Percentiles rank a stretch among this genome's conserved stretches.
These are phyloP conservation scores for Peronospora belbahrii DNA, from an alignment of 352 stramenopile genomes.

Conservation along the genomic window DNA sequence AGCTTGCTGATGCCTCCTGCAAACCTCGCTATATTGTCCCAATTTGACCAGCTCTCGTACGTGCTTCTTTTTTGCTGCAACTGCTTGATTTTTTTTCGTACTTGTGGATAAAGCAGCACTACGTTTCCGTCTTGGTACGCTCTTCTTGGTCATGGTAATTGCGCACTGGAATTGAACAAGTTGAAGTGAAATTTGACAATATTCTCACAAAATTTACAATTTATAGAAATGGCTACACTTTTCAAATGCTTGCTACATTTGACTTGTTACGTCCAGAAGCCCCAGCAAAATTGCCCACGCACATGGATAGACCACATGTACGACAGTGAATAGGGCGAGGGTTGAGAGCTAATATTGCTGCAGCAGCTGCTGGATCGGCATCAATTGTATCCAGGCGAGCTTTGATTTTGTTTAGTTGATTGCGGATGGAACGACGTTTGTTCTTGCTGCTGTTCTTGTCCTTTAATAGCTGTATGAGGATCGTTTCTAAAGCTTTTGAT, in stretches of 20 bases:
- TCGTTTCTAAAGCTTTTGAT: slow-evolving; percentile 45
- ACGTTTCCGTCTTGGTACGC: slow-evolving; percentile 10
- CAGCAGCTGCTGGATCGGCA: slow-evolving; percentile 32
- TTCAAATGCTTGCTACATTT: not conserved
- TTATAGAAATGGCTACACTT: slow-evolving; percentile 21
- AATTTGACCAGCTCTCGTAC: slow-evolving; percentile 57
- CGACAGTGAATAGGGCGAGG: slow-evolving; percentile 56
- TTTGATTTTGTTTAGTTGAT: slow-evolving; percentile 58
- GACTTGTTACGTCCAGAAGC: too few species aligned
- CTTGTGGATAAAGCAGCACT: not conserved
- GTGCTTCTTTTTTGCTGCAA: slow-evolving; percentile 66
- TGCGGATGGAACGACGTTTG: slow-evolving; percentile 60
- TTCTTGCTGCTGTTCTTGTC: slow-evolving; percentile 62
- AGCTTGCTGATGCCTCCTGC: not conserved
- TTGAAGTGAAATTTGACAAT: slow-evolving; percentile 5
- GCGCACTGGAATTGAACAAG: slow-evolving; percentile 12
- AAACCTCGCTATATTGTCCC: slow-evolving; percentile 45
- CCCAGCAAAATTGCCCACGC: slow-evolving; percentile 68
- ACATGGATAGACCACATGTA: slow-evolving; percentile 43
- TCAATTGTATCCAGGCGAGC: slow-evolving; percentile 36
- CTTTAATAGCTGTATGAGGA: slow-evolving; percentile 35
- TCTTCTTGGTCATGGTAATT: slow-evolving; percentile 25
- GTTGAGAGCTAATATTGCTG: slow-evolving; percentile 19
- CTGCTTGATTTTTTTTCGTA: slow-evolving; percentile 23
- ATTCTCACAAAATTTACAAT: slow-evolving; percentile 1